phyloP scores from a whole-genome alignment of 768 basidiomycete species.

The Kwoniella shandongensis region DNA sequence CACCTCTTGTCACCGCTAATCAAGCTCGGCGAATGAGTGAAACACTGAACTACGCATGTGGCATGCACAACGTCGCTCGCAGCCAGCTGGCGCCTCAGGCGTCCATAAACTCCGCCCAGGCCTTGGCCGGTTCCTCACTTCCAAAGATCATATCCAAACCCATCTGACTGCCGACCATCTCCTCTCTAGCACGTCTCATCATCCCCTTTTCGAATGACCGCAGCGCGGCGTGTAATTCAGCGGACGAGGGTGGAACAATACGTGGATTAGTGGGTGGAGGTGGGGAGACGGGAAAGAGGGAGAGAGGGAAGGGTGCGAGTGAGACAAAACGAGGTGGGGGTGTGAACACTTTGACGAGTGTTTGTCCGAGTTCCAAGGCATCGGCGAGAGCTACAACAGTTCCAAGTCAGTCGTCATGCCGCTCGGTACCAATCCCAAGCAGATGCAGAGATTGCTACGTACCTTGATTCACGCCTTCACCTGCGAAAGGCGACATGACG shows the following conservation, averaged over 20 bases:
- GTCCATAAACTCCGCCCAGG: background rate
- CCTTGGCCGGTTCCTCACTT: constrained; percentile 1
- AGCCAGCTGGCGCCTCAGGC: too few species aligned
- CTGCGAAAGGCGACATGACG: constrained; percentile 54
- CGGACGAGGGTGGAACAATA: constrained; percentile 1
- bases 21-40: too few species aligned
- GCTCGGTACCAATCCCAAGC: too few species aligned
- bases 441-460: background rate
- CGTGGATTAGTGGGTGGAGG: background rate
- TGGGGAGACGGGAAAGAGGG: constrained; percentile 12
- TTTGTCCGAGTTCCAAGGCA: constrained; percentile 10
- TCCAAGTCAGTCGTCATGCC: background rate
- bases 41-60: too few species aligned
- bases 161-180: constrained; percentile 4
- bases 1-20: too few species aligned
- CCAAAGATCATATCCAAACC: constrained; percentile 15
- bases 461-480: constrained; percentile 54
- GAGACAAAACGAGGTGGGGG: constrained; percentile 1
- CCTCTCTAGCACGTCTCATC: constrained; percentile 12
- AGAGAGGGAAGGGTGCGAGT: constrained; percentile 12
- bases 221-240: constrained; percentile 2
- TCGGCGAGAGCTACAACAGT: constrained; percentile 10
- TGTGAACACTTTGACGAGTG: constrained; percentile 11
- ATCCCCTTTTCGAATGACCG: constrained; percentile 13
- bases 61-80: too few species aligned